Evolutionary conservation across 2,329 filamentous ascomycete genomes (phyloP), one percentile per base, ranked within the genome.

Genomic region (Arthroderma sp.): DNA sequence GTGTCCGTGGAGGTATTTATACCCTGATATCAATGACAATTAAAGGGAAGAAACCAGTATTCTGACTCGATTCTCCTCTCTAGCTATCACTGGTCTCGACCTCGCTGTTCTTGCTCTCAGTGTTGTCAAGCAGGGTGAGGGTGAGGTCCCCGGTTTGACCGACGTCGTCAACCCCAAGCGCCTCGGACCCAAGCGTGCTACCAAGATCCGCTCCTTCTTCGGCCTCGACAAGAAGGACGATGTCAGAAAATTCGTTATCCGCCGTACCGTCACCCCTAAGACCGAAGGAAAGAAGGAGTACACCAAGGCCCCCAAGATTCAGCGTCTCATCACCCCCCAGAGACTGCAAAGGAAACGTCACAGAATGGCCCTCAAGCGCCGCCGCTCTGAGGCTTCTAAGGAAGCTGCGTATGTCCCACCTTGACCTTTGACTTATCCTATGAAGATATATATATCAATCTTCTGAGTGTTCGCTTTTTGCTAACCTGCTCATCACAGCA

Each of bases 221-320:
- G 86, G 89, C 81, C 88, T 98, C 84, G 91, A 86, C 88, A 97
- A 97, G 91, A 91, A 97, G 86, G 93, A 98, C 83, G 93, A 98
- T 88, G 91, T 97, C 79, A 91, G 93, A 83, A 96, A 97, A 83
- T 98, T 95, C 81, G 93, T 98, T 78, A 97, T 98, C 74, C 93
- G 93, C 77, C 93, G 93, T 77, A 93, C 97, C 78, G 85, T 98
- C 72, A 85, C 90, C 81, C 88, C 89, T 75, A 95, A 95, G 87
- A 87, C 86, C 74, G 93, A 97, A 83, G 91, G 90, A 80, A 94
- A 93, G 81, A 87, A 88, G 81, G 79, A 91, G 71, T 97, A 97
- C 86, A 96, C 91, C 87, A 98, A 98, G 88, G 93, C 93, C 71
- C 93, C 93, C 78, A 94, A 91, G 84, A 98, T 98, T 81, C 93